Base-by-base conservation (phyloP, 495 filamentous ascomycete genomes). In the Aspergillus coremiiformis region DNA sequence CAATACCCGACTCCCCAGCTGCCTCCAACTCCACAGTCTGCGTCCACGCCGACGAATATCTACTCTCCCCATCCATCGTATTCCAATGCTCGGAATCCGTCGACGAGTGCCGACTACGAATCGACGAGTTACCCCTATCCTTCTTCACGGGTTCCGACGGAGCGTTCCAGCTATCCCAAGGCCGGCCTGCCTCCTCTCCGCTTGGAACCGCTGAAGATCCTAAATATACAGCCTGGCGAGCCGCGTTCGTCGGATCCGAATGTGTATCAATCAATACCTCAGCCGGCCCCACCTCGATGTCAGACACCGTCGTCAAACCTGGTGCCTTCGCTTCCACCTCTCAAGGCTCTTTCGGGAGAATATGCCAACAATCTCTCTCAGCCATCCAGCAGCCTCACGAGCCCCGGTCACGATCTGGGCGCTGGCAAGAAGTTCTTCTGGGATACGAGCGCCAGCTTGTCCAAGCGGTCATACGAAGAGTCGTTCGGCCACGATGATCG, bases 1-100 rank as follows among this genome's bases (percentile, higher is more conserved):
- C 70, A 71, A 26, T 78, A 76, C 48, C 65, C 62, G 24, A 67
- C 69, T 45, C 70, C 72, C 32, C 78, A 78, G 47, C 62, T 71
- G 52, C 71, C 73, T 24, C 68, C 72, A 26, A 74, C 70, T 45
- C 71, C 75, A 22, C 73, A 53, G 11, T 44, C 72, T 11, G 72
- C 73, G 2, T 61, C 73, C 20, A 71, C 71, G n/a, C 57, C 71
- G 7, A 63, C 72, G 17, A 65, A 64, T 0, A 59, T 67, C 8
- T 78, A 78, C 54, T 73, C 74, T 21, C 73, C 77, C 32, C 69
- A 68, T 20, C 53, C 63, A 1, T 64, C 63, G 20, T 73, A 69
- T 26, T 65, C 73, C 5, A 72, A 77, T 30, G 61, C 73, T 4
- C 63, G 73, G 8, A 68, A 66, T 29, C 60, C 68, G 32, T 66